These are phyloP conservation scores for Piromyces sp. DNA, from an alignment of 192 early-diverging fungal species.

Conservation along the genomic window DNA sequence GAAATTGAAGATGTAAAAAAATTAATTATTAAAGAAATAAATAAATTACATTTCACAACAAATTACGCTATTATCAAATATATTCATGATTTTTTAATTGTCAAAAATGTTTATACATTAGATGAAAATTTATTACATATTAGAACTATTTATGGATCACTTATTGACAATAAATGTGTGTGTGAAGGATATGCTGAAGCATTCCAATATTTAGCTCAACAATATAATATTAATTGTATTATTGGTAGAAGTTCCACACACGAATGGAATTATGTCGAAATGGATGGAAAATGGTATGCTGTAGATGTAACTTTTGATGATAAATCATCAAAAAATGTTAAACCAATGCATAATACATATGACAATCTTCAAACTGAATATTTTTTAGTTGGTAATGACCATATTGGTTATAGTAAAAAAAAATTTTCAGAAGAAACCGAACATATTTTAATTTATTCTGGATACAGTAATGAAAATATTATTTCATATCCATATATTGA, in stretches of 20 bases:
- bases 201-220: neutral
- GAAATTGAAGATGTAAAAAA: neutral
- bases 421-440: neutral
- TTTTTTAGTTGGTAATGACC: neutral
- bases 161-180: neutral
- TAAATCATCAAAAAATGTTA: neutral
- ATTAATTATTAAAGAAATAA: neutral
- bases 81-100: neutral
- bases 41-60: neutral
- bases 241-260: neutral
- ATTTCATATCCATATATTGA: neutral
- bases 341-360: neutral
- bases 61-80: neutral
- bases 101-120: neutral
- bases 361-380: neutral
- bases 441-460: neutral
- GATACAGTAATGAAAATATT: neutral
- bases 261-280: neutral
- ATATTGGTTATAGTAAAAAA: neutral
- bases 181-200: neutral
- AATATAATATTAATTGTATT: neutral
- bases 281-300: neutral
- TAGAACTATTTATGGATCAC: neutral
- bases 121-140: neutral
- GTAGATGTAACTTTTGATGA: neutral